Conservation (phyloP, 1,284 basidiomycete species). For the Boletus hoseneyae region DNA sequence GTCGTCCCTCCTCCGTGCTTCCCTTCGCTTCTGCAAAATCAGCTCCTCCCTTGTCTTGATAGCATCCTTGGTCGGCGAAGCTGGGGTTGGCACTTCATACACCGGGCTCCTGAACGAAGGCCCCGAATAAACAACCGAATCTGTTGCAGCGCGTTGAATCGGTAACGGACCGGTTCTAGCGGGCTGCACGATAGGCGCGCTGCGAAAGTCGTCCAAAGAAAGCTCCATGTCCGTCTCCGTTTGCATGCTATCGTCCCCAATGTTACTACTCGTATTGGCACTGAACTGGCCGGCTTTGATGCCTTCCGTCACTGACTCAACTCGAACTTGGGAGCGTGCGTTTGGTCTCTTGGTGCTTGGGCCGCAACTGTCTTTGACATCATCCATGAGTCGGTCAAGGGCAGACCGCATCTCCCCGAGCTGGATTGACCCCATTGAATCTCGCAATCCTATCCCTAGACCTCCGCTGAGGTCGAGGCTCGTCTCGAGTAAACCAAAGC, state of each 20-base stretch:
- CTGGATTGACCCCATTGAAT: constrained; percentile 37
- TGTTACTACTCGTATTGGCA: constrained; percentile 23
- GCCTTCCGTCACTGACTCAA: constrained; percentile 35
- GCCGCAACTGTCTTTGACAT: constrained; percentile 51
- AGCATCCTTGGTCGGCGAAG: constrained; percentile 59
- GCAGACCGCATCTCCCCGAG: constrained; percentile 74
- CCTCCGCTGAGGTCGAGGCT: constrained; percentile 36
- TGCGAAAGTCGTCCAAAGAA: constrained; percentile 22
- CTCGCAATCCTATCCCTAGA: constrained; percentile 24
- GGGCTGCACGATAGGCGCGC: constrained; percentile 7
- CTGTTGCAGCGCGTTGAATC: constrained; percentile 46
- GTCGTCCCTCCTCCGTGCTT: constrained; percentile 53
- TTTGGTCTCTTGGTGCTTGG: constrained; percentile 17
- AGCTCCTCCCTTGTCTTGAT: constrained; percentile 64
- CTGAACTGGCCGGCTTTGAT: constrained; percentile 32
- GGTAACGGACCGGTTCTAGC: constrained; percentile 25
- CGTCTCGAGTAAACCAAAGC: constrained; percentile 21
- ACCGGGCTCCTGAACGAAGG: constrained; percentile 31
- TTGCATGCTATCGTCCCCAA: constrained; percentile 40
- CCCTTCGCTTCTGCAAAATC: constrained; percentile 68
- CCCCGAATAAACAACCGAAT: constrained; percentile 37
- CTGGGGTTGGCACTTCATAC: constrained; percentile 13
- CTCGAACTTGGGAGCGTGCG: constrained; percentile 8
- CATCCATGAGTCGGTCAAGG: constrained; percentile 73
- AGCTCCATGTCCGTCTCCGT: constrained; percentile 36